Evolutionary conservation across 495 filamentous ascomycete genomes (phyloP), one percentile per base, ranked within the genome.

Genomic region (Aspergillus cristatus): DNA sequence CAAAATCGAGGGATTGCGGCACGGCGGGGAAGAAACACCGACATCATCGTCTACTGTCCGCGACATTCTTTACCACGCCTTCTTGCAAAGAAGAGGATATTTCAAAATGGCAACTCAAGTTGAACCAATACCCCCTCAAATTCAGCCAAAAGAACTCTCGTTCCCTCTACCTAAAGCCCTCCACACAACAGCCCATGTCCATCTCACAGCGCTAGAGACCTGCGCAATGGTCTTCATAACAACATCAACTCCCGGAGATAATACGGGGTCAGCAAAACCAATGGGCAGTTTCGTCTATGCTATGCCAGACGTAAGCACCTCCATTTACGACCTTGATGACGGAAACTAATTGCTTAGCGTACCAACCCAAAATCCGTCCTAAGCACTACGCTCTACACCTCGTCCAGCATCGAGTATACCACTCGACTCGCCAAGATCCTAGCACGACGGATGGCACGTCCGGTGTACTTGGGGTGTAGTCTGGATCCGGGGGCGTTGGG

Each of bases 221-320:
- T 82, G 77, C 16, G 59, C 82, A 10, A 65, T 83, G 25, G 62
- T 93, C 4, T 90, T 94, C 52, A 59, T 96, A 29, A 83, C 85
- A 0, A 87, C 82, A 0, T 74, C 79, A 6, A 67, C 74, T 2
- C 64, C 75, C 14, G 82, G 82, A 3, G 74, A 79, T 26, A 61
- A 58, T 10, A 48, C 51, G 2, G 60, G 59, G 11, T 53, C 54
- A 2, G 29, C 57, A 14, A 67, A 65, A 42, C 57, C 63, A 13
- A 60, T 71, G 60, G 67, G 67, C 7, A 90, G 84, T 40, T 91
- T 97, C 54, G 82, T 97, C 31, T 95, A 94, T 57, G 83, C 91
- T 14, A 75, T 96, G 56, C 90, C 89, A 17, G 82, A 93, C 62
- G 88, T 94, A 63, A 50, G 74, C 63, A 14, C 29, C 28, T 28